phyloP scores from a whole-genome alignment of 2,329 filamentous ascomycete genomes.

The Alternaria panax region DNA sequence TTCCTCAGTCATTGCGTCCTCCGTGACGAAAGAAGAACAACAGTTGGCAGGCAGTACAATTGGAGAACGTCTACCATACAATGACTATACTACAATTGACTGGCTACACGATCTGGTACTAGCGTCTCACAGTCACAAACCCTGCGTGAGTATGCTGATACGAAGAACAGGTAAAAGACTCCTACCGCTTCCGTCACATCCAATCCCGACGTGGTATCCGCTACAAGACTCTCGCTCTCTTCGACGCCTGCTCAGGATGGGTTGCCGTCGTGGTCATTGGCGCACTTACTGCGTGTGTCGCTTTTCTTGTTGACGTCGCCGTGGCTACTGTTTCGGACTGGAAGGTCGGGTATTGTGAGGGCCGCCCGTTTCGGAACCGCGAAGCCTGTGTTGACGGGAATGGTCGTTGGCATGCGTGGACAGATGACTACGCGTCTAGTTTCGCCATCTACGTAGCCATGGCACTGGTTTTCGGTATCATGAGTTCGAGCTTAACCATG shows the following conservation, averaged over 20 bases:
- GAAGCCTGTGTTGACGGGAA: slow-evolving; percentile 57
- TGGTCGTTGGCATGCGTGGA: slow-evolving; percentile 56
- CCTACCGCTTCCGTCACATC: slow-evolving; percentile 60
- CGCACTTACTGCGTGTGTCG: slow-evolving; percentile 62
- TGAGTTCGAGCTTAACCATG: slow-evolving; percentile 60
- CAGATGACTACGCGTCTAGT: slow-evolving; percentile 47
- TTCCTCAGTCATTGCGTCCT: slow-evolving; percentile 55
- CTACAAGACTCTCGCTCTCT: slow-evolving; percentile 49
- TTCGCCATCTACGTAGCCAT: slow-evolving; percentile 61
- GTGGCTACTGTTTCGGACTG: slow-evolving; percentile 64
- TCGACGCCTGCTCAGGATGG: slow-evolving; percentile 64
- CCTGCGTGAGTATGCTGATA: not conserved
- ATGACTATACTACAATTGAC: slow-evolving; percentile 69
- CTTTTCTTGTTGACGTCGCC: slow-evolving; percentile 63
- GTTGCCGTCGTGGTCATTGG: slow-evolving; percentile 63
- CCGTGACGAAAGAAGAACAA: slow-evolving; percentile 59
- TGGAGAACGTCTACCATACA: slow-evolving; percentile 66
- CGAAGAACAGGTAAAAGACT: slow-evolving; percentile 60
- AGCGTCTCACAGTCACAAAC: not conserved
- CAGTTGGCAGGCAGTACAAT: slow-evolving; percentile 56
- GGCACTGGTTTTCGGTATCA: slow-evolving; percentile 59
- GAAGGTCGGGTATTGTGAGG: slow-evolving; percentile 64
- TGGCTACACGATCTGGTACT: slow-evolving; percentile 66
- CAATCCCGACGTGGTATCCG: slow-evolving; percentile 55
- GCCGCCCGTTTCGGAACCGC: slow-evolving; percentile 55